Conservation (phyloP, 2,329 filamentous ascomycete species). For the Colletotrichum tropicale region DNA sequence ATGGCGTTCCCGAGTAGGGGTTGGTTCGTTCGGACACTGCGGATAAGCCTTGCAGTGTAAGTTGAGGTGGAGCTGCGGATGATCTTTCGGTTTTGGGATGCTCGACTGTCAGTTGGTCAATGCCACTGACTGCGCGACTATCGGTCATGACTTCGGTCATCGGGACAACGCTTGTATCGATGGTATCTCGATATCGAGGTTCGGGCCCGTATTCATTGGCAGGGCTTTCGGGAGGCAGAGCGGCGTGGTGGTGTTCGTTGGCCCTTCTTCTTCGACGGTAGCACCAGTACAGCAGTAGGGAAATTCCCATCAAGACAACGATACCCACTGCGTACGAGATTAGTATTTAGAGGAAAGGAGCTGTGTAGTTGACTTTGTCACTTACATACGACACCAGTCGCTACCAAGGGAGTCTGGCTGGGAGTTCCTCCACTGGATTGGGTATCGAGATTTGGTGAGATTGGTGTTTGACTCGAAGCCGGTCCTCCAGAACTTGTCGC, state of each 20-base stretch:
- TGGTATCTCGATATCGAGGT: neutral
- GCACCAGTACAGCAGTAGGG: constrained; percentile 8
- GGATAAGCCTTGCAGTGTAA: neutral
- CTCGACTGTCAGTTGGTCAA: neutral
- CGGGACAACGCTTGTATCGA: neutral
- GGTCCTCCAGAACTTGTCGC: neutral
- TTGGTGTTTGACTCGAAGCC: neutral
- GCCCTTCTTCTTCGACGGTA: constrained; percentile 1
- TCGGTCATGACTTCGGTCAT: neutral
- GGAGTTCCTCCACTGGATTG: neutral
- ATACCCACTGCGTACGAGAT: neutral
- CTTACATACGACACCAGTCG: constrained; percentile 6
- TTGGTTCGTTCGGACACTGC: neutral
- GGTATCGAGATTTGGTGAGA: neutral
- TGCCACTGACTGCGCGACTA: neutral
- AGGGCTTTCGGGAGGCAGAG: neutral
- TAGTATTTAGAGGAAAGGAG: rapidly evolving
- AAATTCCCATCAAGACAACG: constrained; percentile 2
- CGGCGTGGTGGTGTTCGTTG: neutral
- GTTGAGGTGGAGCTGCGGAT: neutral
- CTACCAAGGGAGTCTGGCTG: neutral
- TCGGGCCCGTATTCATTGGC: neutral
- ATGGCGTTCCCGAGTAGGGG: neutral
- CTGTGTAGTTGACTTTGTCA: neutral
- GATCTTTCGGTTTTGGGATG: neutral